Conservation (phyloP, 1,284 basidiomycete species). For the Mycena sp. region DNA sequence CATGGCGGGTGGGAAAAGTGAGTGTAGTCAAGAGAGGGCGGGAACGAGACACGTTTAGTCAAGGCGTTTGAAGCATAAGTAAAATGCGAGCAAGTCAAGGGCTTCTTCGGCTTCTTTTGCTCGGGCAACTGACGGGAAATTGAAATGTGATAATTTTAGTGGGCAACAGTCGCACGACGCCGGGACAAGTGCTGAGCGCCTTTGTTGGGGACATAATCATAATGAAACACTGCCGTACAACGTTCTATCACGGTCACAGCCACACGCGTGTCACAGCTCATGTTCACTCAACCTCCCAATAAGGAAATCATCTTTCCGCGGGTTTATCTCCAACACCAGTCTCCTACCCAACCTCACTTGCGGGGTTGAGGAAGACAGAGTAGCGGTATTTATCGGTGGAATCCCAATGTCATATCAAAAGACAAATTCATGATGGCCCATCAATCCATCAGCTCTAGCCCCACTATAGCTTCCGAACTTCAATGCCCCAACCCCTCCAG, state of each 20-base stretch:
- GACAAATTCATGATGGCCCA: too few relatives aligned
- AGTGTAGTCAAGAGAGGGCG: constrained; percentile 39
- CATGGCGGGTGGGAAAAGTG: constrained; percentile 50
- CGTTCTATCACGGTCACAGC: neutral
- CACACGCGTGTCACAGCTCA: constrained; percentile 2
- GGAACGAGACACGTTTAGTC: constrained; percentile 23
- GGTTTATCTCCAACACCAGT: constrained; percentile 7
- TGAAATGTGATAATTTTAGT: constrained; percentile 21
- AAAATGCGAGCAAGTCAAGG: constrained; percentile 52
- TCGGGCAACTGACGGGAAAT: constrained; percentile 47
- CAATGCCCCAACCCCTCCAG: too few relatives aligned
- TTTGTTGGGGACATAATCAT: constrained; percentile 10
- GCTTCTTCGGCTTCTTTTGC: constrained; percentile 57
- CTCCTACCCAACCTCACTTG: too few relatives aligned
- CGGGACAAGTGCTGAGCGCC: constrained; percentile 5
- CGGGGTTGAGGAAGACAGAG: too few relatives aligned
- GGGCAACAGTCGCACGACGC: constrained; percentile 11
- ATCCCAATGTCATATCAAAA: too few relatives aligned
- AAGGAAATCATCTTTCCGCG: neutral
- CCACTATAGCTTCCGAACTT: too few relatives aligned
- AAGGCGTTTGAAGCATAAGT: constrained; percentile 55
- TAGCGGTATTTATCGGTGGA: too few relatives aligned
- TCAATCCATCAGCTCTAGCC: too few relatives aligned
- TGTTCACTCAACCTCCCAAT: neutral
- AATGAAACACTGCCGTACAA: constrained; percentile 7